Evolutionary conservation across 345 rosid species (phyloP), one percentile per base, ranked within the genome.

Genomic region (Gossypium rotundifolium): DNA sequence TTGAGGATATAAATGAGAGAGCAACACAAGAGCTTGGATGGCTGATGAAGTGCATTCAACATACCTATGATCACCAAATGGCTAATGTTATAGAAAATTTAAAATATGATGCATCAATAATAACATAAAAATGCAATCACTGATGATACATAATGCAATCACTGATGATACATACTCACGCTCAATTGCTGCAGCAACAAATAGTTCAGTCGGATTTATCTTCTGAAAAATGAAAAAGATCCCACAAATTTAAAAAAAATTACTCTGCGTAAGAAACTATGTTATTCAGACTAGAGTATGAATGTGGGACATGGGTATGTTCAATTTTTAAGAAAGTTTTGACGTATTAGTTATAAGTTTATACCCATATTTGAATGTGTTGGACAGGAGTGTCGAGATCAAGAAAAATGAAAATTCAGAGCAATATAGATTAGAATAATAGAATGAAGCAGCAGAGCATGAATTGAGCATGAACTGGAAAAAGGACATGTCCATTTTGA

Each of bases 21-120:
- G 51, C 72, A 51, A 51, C 44, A 51, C 25, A 67, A 67, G 72
- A 49, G 42, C 58, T 49, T 68, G 42, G 44, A 49, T 49, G 72
- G 72, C 12, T 8, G 72, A 68, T 11, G 72, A 68, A 16, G 72
- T 68, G 23, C 72, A 68, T 25, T 68, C 72, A 68, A 49, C 72
- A 25, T 49, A 25, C 58, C 72, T 68, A 68, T 48, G 72, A 25
- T n/a, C 58, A 25, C 44, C 44, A 68, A 9, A 49, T 25, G 22
- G 44, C 20, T 27, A 25, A 49, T 49, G 59, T 68, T 68, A 68
- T 25, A 49, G 44, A 68, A 49, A 25, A 25, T 25, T 68, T 68
- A 3, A 9, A 3, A 45, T 22, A 13, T 22, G 55, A 66, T 14
- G 16, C 72, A 23, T 68, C n/a, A 68, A 16, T 48, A 13, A 49